Conservation (phyloP, 352 stramenopile species). For the Lagenidium giganteum region DNA sequence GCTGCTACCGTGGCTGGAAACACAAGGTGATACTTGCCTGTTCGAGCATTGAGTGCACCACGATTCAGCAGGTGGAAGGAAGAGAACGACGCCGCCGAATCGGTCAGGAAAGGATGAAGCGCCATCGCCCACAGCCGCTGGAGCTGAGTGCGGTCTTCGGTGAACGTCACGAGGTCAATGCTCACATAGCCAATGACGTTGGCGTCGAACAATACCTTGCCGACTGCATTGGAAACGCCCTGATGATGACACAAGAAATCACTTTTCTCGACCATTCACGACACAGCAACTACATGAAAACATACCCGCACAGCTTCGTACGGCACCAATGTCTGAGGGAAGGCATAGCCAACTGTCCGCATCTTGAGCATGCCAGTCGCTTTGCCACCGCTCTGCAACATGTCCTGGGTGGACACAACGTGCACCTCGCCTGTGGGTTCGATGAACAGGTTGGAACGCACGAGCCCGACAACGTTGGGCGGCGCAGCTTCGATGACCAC, state of each 20-base stretch:
- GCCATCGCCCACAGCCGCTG: too few species aligned
- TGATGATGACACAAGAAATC: too few species aligned
- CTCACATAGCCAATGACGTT: slow-evolving; percentile 80
- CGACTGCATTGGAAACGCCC: slow-evolving; percentile 15
- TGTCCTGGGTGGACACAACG: slow-evolving; percentile 66
- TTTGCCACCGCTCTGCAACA: slow-evolving; percentile 21
- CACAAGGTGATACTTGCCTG: too few species aligned
- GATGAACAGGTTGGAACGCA: slow-evolving; percentile 69
- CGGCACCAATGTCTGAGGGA: slow-evolving; percentile 76
- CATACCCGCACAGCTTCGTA: slow-evolving; percentile 57
- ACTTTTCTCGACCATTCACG: too few species aligned
- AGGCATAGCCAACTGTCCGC: slow-evolving; percentile 54
- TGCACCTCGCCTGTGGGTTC: slow-evolving; percentile 55
- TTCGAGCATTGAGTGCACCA: too few species aligned
- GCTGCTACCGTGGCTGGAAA: too few species aligned
- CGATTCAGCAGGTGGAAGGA: too few species aligned
- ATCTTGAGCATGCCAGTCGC: slow-evolving; percentile 16
- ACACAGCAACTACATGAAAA: too few species aligned
- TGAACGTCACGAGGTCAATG: too few species aligned
- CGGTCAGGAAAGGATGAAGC: too few species aligned
- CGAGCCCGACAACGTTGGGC: slow-evolving; percentile 20
- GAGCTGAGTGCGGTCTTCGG: too few species aligned
- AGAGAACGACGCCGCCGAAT: too few species aligned
- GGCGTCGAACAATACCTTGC: slow-evolving; percentile 26
- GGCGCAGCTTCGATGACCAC: slow-evolving; percentile 68